These are phyloP conservation scores for Cadophora malorum DNA, from an alignment of 2,329 filamentous ascomycete species.

Conservation along the genomic window DNA sequence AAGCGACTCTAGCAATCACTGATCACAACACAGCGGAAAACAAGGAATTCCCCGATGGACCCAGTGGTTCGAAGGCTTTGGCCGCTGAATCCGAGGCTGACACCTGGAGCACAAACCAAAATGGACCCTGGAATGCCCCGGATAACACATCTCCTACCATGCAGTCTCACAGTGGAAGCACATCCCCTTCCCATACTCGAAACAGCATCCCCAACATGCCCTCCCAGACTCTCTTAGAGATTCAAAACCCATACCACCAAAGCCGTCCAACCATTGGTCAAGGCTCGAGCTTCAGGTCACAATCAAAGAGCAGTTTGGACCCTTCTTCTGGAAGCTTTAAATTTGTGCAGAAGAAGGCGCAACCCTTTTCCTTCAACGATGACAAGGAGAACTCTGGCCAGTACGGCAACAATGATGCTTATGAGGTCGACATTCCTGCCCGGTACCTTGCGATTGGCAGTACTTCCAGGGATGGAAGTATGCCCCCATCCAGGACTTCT, in stretches of 20 bases:
- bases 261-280: conserved; percentile 55
- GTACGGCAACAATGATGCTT: conserved; percentile 36
- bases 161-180: conserved; percentile 54
- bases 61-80: conserved; percentile 73
- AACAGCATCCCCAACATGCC: conserved; percentile 52
- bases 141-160: conserved; percentile 54
- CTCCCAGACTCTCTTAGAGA: conserved; percentile 48
- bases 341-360: conserved; percentile 41
- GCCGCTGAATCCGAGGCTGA: conserved; percentile 73
- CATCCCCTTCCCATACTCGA: conserved; percentile 64
- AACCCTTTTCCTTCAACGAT: conserved; percentile 38
- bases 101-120: conserved; percentile 59
- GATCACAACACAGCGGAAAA: conserved; percentile 43
- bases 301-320: conserved; percentile 52
- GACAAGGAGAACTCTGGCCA: conserved; percentile 44
- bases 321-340: conserved; percentile 52
- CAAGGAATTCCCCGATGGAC: conserved; percentile 55
- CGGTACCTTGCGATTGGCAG: conserved; percentile 53
- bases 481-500: conserved; percentile 62
- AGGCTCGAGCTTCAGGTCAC: conserved; percentile 46
- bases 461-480: conserved; percentile 59
- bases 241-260: conserved; percentile 50
- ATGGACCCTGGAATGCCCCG: conserved; percentile 63
- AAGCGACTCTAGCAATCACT: conserved; percentile 34
- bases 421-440: conserved; percentile 38